Conservation (phyloP, 2,329 filamentous ascomycete genomes). For the Septoria linicola region DNA sequence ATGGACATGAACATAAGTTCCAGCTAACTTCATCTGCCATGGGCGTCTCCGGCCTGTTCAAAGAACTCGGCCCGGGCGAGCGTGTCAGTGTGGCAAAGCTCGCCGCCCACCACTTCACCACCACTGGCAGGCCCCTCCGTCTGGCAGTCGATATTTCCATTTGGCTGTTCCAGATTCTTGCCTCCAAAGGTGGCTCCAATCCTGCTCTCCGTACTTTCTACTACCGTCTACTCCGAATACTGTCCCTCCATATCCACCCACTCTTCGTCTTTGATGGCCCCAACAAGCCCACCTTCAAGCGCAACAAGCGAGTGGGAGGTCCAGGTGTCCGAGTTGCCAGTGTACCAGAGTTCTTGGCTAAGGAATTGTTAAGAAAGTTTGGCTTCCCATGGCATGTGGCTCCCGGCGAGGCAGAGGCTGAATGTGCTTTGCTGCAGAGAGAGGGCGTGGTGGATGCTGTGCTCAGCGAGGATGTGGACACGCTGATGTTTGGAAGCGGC, state of each 20-base stretch:
- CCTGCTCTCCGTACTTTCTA: conserved; percentile 89
- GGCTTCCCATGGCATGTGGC: conserved; percentile 82
- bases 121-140: conserved; percentile 69
- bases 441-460: conserved; percentile 87
- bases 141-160: conserved; percentile 94
- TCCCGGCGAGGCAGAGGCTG: conserved; percentile 92
- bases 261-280: conserved; percentile 90
- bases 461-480: conserved; percentile 93
- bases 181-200: conserved; percentile 80
- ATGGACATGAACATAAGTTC: too few relatives aligned
- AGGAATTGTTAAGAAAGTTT: conserved; percentile 79
- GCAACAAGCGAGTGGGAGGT: conserved; percentile 67
- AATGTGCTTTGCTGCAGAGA: conserved; percentile 83
- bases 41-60: conserved; percentile 68
- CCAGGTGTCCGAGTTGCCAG: conserved; percentile 63
- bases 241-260: conserved; percentile 75
- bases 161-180: conserved; percentile 93
- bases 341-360: conserved; percentile 72
- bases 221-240: conserved; percentile 78
- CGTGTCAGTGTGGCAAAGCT: conserved; percentile 80
- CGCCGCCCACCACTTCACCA: conserved; percentile 72
- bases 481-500: conserved; percentile 28
- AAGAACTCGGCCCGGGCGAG: conserved; percentile 78
- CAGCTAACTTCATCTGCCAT: conserved; percentile 23
- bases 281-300: conserved; percentile 81